Base-by-base conservation (phyloP, 768 basidiomycete genomes). In the Hebeloma cylindrosporum region DNA sequence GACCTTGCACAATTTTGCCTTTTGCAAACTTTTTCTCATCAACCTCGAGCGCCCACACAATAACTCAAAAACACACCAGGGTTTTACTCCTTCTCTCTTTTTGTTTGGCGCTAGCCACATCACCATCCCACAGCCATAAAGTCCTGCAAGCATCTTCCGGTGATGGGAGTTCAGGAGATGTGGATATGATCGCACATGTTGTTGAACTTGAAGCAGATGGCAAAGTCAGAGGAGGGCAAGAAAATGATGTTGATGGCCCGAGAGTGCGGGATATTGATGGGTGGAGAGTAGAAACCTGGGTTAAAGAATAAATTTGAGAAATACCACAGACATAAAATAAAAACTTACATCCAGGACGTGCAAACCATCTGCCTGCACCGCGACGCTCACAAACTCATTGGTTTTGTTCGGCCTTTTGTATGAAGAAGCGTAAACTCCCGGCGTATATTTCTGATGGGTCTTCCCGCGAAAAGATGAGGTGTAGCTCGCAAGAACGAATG, bases 331-430 rank as follows among this genome's bases (percentile, higher is more conserved):
- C 43, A 14, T 22, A 40, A 7, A 50, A 37, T 38, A 43, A 23
- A 14, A 70, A 54, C 62, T 47, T 38, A 89, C 88, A 60, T 90
- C 83, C 46, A 86, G 62, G 33, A 91, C 60, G 64, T 90, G 86
- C 28, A 90, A 68, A 22, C 88, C 88, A 44, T 91, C 86, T 50
- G 74, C 77, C 48, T 88, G 85, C 9, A 74, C 82, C 10, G 85
- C 75, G 43, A 87, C 72, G 1, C 85, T 85, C 30, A 77, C 82
- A 69, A 75, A 75, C 20, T 80, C 77, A 28, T 84, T 80, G 31
- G 65, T 59, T 33, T 60, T 69, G 36, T 52, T 57, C 41, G 44
- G 28, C 40, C 50, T 58, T 50, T 48, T 50, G 35, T 53, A 48
- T 29, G 39, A 45, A 13, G 59, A 44, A 1, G 57, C 54, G 36